These are phyloP conservation scores for Ogataea zsoltii DNA, from an alignment of 805 yeast species.

Conservation along the genomic window DNA sequence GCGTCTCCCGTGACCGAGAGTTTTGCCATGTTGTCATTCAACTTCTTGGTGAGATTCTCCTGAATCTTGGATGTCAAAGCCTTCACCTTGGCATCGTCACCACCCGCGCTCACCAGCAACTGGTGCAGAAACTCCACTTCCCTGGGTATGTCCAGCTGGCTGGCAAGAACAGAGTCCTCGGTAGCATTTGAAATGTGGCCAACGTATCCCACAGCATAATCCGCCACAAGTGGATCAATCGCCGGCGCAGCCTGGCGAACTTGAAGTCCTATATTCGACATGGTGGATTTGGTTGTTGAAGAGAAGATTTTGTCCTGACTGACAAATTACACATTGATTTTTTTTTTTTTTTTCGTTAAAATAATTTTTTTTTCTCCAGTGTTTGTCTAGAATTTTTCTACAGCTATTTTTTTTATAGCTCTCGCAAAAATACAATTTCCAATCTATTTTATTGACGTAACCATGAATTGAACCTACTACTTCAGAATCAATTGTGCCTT, in stretches of 20 bases:
- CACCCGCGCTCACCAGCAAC: constrained; percentile 82
- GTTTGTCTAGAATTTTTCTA: not conserved
- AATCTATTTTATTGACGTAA: no score
- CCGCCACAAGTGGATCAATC: constrained; percentile 82
- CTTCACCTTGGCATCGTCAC: constrained; percentile 55
- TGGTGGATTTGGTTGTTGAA: constrained; percentile 4
- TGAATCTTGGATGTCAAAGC: constrained; percentile 46
- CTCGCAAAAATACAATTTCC: no score
- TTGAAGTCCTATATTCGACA: constrained; percentile 45
- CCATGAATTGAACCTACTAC: constrained; percentile 28
- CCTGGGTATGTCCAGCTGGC: constrained; percentile 60
- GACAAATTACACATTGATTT: not conserved
- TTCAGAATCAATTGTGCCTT: constrained; percentile 74
- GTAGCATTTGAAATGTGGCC: constrained; percentile 77
- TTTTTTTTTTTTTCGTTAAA: not conserved
- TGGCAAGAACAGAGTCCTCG: constrained; percentile 79
- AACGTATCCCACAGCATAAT: constrained; percentile 90
- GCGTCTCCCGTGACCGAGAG: constrained; percentile 81
- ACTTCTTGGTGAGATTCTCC: constrained; percentile 51
- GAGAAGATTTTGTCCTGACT: no score
- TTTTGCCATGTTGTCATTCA: constrained; percentile 68
- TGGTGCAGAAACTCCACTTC: constrained; percentile 71
- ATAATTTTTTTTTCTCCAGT: constrained; percentile 1
- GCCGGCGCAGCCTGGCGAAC: constrained; percentile 85
- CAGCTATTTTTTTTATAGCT: not conserved